A percentile compares a stretch with the other conserved stretches of the same genome.
Evolutionary conservation across 2,329 filamentous ascomycete genomes (phyloP).

Genomic region (Microsporum ferrugineum): DNA sequence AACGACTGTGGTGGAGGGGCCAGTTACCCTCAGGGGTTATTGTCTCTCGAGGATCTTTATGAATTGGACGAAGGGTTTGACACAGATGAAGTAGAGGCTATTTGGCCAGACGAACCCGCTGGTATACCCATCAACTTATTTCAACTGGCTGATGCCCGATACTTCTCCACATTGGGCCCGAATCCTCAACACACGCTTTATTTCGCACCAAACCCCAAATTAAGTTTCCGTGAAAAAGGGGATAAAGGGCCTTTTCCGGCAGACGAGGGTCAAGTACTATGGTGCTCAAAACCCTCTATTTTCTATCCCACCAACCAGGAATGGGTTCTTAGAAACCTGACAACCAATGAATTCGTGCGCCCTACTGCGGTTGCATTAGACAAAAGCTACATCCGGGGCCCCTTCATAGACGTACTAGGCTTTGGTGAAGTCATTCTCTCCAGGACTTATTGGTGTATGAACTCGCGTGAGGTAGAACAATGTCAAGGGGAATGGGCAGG

Average conservation of each 20-base stretch:
- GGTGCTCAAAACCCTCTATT: background rate
- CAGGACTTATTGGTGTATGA: slow-evolving; percentile 21
- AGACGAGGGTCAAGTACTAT: background rate
- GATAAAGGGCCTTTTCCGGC: background rate
- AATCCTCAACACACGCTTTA: background rate
- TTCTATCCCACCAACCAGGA: slow-evolving; percentile 8
- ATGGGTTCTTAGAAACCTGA: slow-evolving; percentile 11
- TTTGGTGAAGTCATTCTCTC: slow-evolving; percentile 23
- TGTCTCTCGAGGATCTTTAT: background rate
- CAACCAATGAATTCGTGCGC: slow-evolving; percentile 7
- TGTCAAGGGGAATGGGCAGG: slow-evolving; percentile 19
- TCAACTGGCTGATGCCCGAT: background rate
- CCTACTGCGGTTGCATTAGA: slow-evolving; percentile 7
- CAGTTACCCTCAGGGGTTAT: background rate
- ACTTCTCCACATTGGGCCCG: background rate
- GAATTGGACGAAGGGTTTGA: background rate
- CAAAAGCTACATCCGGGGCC: slow-evolving; percentile 10
- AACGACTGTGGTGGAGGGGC: background rate
- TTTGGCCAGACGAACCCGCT: no score
- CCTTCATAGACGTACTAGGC: slow-evolving; percentile 20
- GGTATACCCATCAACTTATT: background rate
- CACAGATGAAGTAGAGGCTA: background rate
- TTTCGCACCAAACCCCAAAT: background rate
- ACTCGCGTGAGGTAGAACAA: slow-evolving; percentile 15
- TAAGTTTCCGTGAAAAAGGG: background rate